Evolutionary conservation across 768 basidiomycete species (phyloP).

Genomic region (Gyrodon lividus): DNA sequence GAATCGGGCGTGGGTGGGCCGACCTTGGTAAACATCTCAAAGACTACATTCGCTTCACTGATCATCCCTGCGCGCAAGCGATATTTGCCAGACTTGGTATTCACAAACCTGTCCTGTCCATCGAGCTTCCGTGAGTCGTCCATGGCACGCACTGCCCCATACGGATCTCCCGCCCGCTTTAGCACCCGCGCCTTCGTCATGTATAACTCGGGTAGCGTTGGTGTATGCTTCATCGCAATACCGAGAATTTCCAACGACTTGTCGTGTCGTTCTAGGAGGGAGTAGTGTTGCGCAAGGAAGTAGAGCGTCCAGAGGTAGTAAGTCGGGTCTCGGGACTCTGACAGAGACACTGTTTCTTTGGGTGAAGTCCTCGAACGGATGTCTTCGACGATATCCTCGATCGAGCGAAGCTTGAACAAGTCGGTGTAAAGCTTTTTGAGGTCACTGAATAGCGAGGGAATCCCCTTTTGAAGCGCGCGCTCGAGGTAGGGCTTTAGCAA

Average conservation of each 20-base stretch:
- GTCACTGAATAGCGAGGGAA: constrained; percentile 93
- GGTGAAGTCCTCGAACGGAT: constrained; percentile 37
- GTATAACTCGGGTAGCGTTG: constrained; percentile 88
- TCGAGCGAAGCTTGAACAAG: constrained; percentile 56
- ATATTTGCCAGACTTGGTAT: constrained; percentile 93
- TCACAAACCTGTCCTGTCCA: constrained; percentile 92
- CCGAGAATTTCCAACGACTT: constrained; percentile 62
- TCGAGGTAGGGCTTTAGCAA: constrained; percentile 67
- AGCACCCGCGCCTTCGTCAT: constrained; percentile 79
- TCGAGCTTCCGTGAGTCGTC: constrained; percentile 85
- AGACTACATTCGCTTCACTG: constrained; percentile 67
- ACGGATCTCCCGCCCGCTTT: constrained; percentile 81
- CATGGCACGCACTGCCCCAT: constrained; percentile 70
- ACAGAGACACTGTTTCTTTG: constrained; percentile 32
- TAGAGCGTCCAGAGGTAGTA: constrained; percentile 94
- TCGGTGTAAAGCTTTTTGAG: constrained; percentile 81
- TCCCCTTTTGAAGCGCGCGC: constrained; percentile 72
- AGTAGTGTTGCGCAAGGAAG: constrained; percentile 90
- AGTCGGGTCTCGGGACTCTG: constrained; percentile 52
- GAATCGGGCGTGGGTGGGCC: constrained; percentile 15
- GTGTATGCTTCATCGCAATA: constrained; percentile 76
- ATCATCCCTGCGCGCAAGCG: constrained; percentile 78
- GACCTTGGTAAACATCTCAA: constrained; percentile 93
- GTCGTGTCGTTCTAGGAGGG: constrained; percentile 48
- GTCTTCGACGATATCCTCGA: constrained; percentile 69